These are phyloP conservation scores for Berberis vulgaris DNA, from an alignment of 164 flowering plant species.

Conservation along the genomic window DNA sequence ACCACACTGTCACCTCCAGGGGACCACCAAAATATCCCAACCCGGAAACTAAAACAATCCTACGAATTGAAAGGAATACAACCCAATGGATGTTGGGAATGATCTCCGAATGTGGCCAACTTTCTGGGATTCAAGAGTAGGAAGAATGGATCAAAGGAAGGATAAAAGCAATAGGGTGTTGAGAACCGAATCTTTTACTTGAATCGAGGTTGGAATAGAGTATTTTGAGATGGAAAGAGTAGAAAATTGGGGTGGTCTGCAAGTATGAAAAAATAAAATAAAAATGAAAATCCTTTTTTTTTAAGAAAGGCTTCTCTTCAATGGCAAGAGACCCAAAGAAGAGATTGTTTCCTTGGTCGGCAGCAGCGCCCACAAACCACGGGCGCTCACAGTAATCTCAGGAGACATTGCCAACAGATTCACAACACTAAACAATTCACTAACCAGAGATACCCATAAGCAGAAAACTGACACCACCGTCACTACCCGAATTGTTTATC, in stretches of 20 bases:
- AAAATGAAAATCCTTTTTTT: conserved; percentile 1
- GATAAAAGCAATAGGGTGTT: conserved; percentile 16
- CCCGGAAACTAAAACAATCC: conserved; percentile 4
- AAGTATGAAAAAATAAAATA: not conserved
- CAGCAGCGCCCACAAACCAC: conserved; percentile 72
- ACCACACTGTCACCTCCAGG: not conserved
- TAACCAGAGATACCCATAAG: conserved; percentile 40
- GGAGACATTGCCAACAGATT: conserved; percentile 68
- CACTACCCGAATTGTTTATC: conserved; percentile 45
- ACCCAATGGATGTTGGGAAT: conserved; percentile 31
- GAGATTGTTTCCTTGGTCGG: conserved; percentile 61
- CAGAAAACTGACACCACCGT: conserved; percentile 48
- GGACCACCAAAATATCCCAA: conserved; percentile 11
- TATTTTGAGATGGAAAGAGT: conserved; percentile 20
- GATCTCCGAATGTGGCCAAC: conserved; percentile 24
- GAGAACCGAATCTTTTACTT: conserved; percentile 45
- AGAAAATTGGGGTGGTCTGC: conserved; percentile 20
- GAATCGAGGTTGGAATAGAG: conserved; percentile 28
- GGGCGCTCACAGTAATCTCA: conserved; percentile 48
- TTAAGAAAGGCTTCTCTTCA: conserved; percentile 38
- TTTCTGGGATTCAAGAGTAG: conserved; percentile 26
- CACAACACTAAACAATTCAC: conserved; percentile 37
- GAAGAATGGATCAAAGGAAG: conserved; percentile 28
- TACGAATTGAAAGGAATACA: conserved; percentile 10
- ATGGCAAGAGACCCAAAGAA: conserved; percentile 19